Evolutionary conservation across 768 basidiomycete species (phyloP), one percentile per base, ranked within the genome.

Genomic region (Termitomyces sp.): DNA sequence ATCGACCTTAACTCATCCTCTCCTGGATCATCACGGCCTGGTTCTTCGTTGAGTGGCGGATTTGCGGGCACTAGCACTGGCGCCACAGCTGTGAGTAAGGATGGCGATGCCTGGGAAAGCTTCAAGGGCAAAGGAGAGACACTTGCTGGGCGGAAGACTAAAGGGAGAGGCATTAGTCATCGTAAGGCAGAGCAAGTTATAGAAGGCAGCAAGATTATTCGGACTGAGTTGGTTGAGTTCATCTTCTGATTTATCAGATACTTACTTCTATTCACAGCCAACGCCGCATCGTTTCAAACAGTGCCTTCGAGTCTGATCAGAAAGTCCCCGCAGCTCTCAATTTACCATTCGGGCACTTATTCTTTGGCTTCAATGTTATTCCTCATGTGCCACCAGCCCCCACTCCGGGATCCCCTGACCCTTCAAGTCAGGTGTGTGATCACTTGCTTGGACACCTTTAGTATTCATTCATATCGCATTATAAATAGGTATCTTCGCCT

Each of bases 61-160:
- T 89, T 91, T 64, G 78, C 83, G 2, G 84, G 81, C 5, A 70
- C 83, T 0, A 75, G 72, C 28, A 75, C 84, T 24, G 79, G 83
- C 12, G 67, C 75, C 20, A 74, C 81, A 12, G 66, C 77, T 12
- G 78, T 92, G 28, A 90, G 87, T 73, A 92, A 90, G 70, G 90
- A 77, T 42, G 91, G 91, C 15, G 90, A 91, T 66, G 83, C 87
- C 55, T 94, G 92, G 90, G 97, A 98, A 74, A 93, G 90, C 64
- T 99, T 99, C 80, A 96, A 92, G 69, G 97, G 97, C 24, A 89
- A 88, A 64, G 97, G 97, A 28, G 91, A 97, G 75, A 95, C 94
- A 3, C 76, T 99, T 5, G 84, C 80, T 38, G 97, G 97, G 9
- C 83, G 96, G 65, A 92, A 89, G 78, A 96, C 96, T 39, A 98